Evolutionary conservation across 805 yeast genomes (phyloP).

Genomic region (Ascoidea asiatica): DNA sequence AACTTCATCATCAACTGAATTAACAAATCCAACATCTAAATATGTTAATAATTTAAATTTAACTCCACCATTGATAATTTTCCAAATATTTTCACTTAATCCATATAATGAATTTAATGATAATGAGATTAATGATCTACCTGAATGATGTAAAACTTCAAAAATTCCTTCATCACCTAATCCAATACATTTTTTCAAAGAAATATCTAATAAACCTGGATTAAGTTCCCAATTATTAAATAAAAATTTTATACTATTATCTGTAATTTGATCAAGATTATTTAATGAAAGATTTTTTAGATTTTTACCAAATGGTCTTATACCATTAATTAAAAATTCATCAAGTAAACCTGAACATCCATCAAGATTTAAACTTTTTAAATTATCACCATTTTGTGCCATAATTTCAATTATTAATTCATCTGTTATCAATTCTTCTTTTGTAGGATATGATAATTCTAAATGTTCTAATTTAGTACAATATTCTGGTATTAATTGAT

Average conservation of each 20-base stretch:
- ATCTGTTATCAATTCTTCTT: conserved; percentile 55
- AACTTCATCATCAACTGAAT: conserved; percentile 58
- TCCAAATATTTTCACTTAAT: conserved; percentile 37
- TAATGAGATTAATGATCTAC: conserved; percentile 51
- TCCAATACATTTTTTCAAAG: conserved; percentile 50
- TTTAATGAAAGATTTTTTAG: conserved; percentile 47
- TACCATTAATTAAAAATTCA: conserved; percentile 38
- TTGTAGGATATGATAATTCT: conserved; percentile 56
- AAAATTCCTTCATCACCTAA: conserved; percentile 51
- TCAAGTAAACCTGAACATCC: conserved; percentile 72
- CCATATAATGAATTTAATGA: conserved; percentile 61
- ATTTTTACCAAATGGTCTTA: conserved; percentile 40
- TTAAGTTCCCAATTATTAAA: conserved; percentile 41
- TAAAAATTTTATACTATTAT: conserved; percentile 47
- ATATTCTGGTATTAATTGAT: conserved; percentile 53
- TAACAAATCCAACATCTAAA: conserved; percentile 69
- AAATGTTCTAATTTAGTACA: conserved; percentile 39
- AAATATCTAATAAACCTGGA: conserved; percentile 47
- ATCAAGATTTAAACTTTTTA: conserved; percentile 46
- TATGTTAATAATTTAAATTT: conserved; percentile 47
- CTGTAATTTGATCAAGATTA: conserved; percentile 50
- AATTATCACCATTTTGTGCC: conserved; percentile 45
- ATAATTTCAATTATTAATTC: conserved; percentile 49
- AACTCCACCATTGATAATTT: conserved; percentile 26
- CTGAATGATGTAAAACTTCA: conserved; percentile 49